Base-by-base conservation (phyloP, 2,329 filamentous ascomycete species). In the Corinectria fuckeliana region DNA sequence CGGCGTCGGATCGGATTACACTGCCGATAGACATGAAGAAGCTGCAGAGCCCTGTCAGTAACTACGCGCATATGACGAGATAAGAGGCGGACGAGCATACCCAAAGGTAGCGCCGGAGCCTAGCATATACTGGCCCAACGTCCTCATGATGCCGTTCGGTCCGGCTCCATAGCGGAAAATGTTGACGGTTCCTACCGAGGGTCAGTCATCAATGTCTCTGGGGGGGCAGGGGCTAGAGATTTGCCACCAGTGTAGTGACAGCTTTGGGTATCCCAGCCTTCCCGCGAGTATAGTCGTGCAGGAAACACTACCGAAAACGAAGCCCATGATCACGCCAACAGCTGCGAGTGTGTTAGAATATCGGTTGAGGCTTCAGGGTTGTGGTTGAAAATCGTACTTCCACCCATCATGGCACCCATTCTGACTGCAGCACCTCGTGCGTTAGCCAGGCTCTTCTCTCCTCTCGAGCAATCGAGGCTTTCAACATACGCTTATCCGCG, bases 21-120 rank as follows among this genome's bases (percentile, higher is more conserved):
- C 92, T 97, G 69, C 95, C 95, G 69, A 99, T 97, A 58, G 92
- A 94, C 95, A 99, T 99, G 85, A 99, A 99, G 81, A 98, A 97
- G 21, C 86, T 89, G 64, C 18, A 54, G 10, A 2, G 25, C 36
- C 18, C 11, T 32, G 58, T 76, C 41, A 75, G 65, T 57, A 20
- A 30, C 30, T n/a, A 41, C 26, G 50, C 28, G 26, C 36, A 45
- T 34, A 38, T 53, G 56, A 41, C 36, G 45, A 48, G 49, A 18
- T 38, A 23, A 49, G 21, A 51, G 16, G 23, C 39, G 30, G 23
- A 26, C 44, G 20, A 49, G 23, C 50, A 52, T 86, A 97, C 94
- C 94, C 95, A 76, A 99, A 99, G 9, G 94, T 98, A 45, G 93
- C 92, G 38, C 93, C 93, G 23, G 94, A 98, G 42, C 92, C 93